phyloP scores from a whole-genome alignment of 2,329 filamentous ascomycete species.

The Claviceps sp. region DNA sequence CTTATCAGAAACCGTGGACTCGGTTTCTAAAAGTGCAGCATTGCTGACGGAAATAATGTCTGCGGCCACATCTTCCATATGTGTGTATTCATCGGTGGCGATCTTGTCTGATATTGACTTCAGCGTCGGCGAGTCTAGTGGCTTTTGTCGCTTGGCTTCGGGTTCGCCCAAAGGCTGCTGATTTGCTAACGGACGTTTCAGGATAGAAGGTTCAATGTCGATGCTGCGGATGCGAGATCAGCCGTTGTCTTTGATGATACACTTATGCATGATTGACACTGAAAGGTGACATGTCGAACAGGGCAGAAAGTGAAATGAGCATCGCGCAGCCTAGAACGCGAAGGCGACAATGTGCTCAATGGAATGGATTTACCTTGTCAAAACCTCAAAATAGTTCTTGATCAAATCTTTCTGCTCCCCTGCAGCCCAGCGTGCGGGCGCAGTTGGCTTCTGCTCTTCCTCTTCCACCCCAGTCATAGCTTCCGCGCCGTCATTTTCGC shows the following conservation, averaged over 20 bases:
- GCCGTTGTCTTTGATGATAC: constrained; percentile 8
- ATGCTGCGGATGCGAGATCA: constrained; percentile 29
- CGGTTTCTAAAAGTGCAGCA: constrained; percentile 34
- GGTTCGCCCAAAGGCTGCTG: constrained; percentile 34
- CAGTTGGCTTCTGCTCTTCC: constrained; percentile 13
- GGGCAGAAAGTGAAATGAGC: not conserved
- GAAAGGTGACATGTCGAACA: too few relatives aligned
- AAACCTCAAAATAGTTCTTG: constrained; percentile 23
- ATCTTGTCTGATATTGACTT: constrained; percentile 42
- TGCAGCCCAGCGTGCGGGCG: constrained; percentile 12
- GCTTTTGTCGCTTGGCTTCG: constrained; percentile 47
- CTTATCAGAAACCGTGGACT: constrained; percentile 18
- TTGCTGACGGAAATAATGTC: constrained; percentile 39
- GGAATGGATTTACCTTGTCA: constrained; percentile 22
- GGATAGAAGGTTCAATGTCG: constrained; percentile 40
- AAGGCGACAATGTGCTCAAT: not conserved
- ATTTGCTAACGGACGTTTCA: constrained; percentile 39
- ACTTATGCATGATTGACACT: not conserved
- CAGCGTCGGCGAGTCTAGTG: constrained; percentile 27
- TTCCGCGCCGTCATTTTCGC: constrained; percentile 25
- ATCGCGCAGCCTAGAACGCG: not conserved
- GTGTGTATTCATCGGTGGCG: constrained; percentile 36
- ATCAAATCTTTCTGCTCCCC: constrained; percentile 23
- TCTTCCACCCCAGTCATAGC: constrained; percentile 16
- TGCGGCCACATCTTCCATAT: constrained; percentile 51